Evolutionary conservation across 2,329 filamentous ascomycete species (phyloP).

Genomic region (Zasmidium cellare): DNA sequence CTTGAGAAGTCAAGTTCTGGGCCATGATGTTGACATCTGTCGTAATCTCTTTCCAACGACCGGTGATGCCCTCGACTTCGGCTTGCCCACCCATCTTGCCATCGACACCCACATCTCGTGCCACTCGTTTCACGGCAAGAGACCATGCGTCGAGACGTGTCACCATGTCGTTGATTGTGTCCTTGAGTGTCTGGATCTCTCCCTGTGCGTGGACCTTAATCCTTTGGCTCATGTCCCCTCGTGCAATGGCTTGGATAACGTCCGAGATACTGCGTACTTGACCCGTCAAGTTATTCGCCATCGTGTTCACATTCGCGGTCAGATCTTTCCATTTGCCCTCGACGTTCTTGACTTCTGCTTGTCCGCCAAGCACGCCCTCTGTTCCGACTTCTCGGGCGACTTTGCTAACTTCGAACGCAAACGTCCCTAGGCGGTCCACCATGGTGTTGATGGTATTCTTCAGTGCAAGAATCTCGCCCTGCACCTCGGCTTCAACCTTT

Average conservation of each 20-base stretch:
- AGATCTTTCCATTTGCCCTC: conserved; percentile 68
- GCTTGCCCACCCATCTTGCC: conserved; percentile 98
- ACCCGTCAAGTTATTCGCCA: conserved; percentile 63
- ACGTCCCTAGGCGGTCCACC: conserved; percentile 65
- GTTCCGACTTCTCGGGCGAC: conserved; percentile 66
- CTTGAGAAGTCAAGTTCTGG: conserved; percentile 85
- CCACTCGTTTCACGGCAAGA: conserved; percentile 91
- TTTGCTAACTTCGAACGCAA: conserved; percentile 66
- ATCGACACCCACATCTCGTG: conserved; percentile 94
- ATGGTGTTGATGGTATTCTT: conserved; percentile 83
- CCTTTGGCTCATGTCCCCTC: conserved; percentile 93
- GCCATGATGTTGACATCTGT: conserved; percentile 93
- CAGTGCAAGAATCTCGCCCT: conserved; percentile 57
- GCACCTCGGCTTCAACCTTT: conserved; percentile 54
- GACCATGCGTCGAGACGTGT: conserved; percentile 93
- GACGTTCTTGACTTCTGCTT: conserved; percentile 64
- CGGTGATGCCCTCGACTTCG: conserved; percentile 87
- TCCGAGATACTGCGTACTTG: conserved; percentile 89
- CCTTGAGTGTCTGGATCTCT: conserved; percentile 90
- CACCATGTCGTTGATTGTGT: conserved; percentile 99
- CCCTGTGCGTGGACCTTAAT: conserved; percentile 94
- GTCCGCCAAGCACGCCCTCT: conserved; percentile 63
- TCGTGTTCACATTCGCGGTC: conserved; percentile 67
- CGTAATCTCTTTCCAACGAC: conserved; percentile 97
- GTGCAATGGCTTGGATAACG: conserved; percentile 91